Evolutionary conservation across 2,329 filamentous ascomycete genomes (phyloP), one percentile per base, ranked within the genome.

Genomic region (Domatiomyces catenatus): DNA sequence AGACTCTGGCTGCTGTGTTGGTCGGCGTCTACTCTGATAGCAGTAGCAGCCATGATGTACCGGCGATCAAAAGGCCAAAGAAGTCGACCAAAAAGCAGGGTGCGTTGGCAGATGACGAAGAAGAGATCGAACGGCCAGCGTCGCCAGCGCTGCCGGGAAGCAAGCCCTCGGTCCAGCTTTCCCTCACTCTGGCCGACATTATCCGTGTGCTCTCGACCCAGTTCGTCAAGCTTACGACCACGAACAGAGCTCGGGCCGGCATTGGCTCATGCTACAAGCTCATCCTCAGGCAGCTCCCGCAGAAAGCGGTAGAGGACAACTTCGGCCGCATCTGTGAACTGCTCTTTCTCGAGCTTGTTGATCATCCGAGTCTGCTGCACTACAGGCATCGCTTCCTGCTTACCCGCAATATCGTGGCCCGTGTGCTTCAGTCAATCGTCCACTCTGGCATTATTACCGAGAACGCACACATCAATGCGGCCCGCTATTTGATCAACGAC

Each of bases 341-440:
- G 63, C 70, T 96, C 28, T 82, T 92, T 6, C 70, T 80, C 22
- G 89, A 96, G 50, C 65, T 98, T 4, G 72, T 96, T 50, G 84
- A 84, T 52, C 80, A 86, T 61, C 71, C 77, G 2, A 84, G 77
- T 49, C 83, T 95, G 54, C 76, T 75, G 48, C 84, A 86, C 63
- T 93, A 94, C 63, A 82, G 90, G 42, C 94, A 95, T 65, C 83
- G 90, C 17, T 76, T 93, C 15, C 74, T 98, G 15, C 83, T 87
- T 53, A 86, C 87, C 2, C 78, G 92, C 50, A 86, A 84, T 63
- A 93, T 90, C 59, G 79, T 94, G 12, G 82, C 87, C 56, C 83
- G 84, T 39, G 76, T 95, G 46, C 71, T 98, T 8, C 86, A 94
- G 60, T 84, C 89, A 52, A 80, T 92, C 6, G 76, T 96, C 56